phyloP scores from a whole-genome alignment of 2,329 filamentous ascomycete species.

The Xylaria sp. region DNA sequence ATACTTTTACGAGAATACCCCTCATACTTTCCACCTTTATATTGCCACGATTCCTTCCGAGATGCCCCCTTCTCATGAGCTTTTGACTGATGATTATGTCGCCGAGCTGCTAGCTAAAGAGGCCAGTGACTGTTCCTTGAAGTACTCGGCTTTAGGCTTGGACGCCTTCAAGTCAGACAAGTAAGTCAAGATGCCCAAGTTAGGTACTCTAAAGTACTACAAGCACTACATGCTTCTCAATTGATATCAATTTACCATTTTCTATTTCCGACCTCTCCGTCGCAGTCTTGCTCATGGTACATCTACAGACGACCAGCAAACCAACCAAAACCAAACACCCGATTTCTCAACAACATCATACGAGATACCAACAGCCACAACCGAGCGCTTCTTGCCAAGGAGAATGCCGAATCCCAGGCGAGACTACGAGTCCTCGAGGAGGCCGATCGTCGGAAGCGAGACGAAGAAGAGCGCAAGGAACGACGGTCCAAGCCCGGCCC shows the following conservation, averaged over 20 bases:
- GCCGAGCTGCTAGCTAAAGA: constrained; percentile 80
- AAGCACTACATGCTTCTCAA: too few relatives aligned
- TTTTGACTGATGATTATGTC: constrained; percentile 77
- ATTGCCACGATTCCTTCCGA: constrained; percentile 3
- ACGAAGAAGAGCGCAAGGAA: constrained; percentile 38
- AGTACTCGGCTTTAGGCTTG: constrained; percentile 76
- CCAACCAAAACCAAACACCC: constrained; percentile 87
- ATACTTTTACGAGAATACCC: neutral
- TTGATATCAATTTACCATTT: too few relatives aligned
- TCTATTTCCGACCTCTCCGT: neutral
- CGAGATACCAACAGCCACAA: constrained; percentile 90
- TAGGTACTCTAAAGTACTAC: too few relatives aligned
- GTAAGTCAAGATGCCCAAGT: constrained; percentile 42
- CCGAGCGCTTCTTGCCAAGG: constrained; percentile 80
- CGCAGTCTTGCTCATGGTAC: constrained; percentile 13
- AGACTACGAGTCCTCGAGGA: constrained; percentile 68
- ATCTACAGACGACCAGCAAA: constrained; percentile 60
- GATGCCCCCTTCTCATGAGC: constrained; percentile 43
- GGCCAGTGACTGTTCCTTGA: constrained; percentile 73
- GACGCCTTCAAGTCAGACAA: constrained; percentile 63
- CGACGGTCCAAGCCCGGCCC: constrained; percentile 52
- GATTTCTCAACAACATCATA: constrained; percentile 87
- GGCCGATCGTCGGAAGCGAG: constrained; percentile 51
- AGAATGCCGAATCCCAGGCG: constrained; percentile 77
- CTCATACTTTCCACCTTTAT: neutral